Evolutionary conservation across 305 asterid species (phyloP).

Genomic region (Fraxinus sp.): DNA sequence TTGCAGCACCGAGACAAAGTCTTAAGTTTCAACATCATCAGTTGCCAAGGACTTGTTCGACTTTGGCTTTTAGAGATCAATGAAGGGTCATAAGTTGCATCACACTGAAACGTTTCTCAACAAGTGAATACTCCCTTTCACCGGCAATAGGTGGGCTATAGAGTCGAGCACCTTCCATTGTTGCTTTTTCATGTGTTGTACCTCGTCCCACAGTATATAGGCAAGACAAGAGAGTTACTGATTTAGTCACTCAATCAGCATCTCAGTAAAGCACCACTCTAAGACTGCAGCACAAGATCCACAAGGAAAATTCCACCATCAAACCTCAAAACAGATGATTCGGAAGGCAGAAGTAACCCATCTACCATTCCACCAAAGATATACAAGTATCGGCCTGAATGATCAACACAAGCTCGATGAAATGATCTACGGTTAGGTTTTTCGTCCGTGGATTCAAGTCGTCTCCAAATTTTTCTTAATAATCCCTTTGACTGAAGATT

Average conservation of each 20-base stretch:
- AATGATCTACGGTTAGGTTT: conserved; percentile 74
- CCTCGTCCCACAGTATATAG: not conserved
- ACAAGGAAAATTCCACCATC: conserved; percentile 68
- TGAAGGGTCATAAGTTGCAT: not conserved
- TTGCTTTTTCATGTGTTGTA: not conserved
- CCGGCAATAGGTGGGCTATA: not conserved
- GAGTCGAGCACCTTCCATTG: not conserved
- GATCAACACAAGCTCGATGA: conserved; percentile 84
- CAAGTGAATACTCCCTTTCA: not conserved
- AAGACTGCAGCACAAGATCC: conserved; percentile 53
- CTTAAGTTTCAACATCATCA: not conserved
- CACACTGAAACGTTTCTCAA: not conserved
- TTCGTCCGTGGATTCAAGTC: conserved; percentile 56
- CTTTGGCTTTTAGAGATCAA: not conserved
- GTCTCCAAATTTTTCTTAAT: conserved; percentile 59
- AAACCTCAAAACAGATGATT: conserved; percentile 63
- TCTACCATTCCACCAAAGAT: conserved; percentile 90
- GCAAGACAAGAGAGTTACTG: not conserved
- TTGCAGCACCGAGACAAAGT: not conserved
- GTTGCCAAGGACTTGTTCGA: not conserved
- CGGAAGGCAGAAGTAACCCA: conserved; percentile 58
- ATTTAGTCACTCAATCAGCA: not conserved
- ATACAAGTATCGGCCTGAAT: conserved; percentile 63
- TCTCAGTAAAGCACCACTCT: conserved; percentile 8
- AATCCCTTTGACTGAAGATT: conserved; percentile 26